phyloP scores from a whole-genome alignment of 2,329 filamentous ascomycete species.

The Graphilbum sp. region DNA sequence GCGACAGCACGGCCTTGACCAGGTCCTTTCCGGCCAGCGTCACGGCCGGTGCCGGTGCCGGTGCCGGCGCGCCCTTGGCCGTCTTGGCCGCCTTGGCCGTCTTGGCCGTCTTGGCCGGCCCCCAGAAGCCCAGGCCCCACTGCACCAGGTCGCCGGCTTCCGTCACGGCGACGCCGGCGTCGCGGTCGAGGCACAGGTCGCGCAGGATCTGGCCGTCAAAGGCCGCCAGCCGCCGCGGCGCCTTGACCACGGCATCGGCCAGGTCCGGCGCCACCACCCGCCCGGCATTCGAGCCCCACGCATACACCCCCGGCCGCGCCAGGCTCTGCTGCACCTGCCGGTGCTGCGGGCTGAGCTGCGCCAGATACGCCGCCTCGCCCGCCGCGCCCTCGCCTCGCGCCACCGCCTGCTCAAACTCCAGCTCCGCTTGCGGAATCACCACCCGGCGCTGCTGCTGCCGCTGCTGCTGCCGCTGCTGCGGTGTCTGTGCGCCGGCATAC shows the following conservation, averaged over 20 bases:
- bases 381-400: constrained; percentile 7
- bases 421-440: constrained; percentile 23
- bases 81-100: too few species aligned
- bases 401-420: constrained; percentile 51
- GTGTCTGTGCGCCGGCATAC: constrained; percentile 9
- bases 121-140: constrained; percentile 61
- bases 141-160: constrained; percentile 82
- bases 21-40: constrained; percentile 76
- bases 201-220: constrained; percentile 75
- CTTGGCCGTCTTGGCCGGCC: too few species aligned
- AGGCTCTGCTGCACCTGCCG: constrained; percentile 71
- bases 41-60: constrained; percentile 31
- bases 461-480: background rate
- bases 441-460: background rate
- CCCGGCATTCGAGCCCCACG: constrained; percentile 80
- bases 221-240: constrained; percentile 58
- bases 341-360: constrained; percentile 62
- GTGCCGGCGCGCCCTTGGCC: too few species aligned
- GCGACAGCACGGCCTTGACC: constrained; percentile 57
- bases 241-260: constrained; percentile 61
- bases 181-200: constrained; percentile 70
- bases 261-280: constrained; percentile 75
- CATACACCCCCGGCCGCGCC: constrained; percentile 75
- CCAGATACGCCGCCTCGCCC: background rate
- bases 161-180: constrained; percentile 72